A percentile compares a stretch with the other conserved stretches of the same genome.
Conservation (phyloP, 2,329 filamentous ascomycete genomes). For the Ploettnerulaceae sp. region DNA sequence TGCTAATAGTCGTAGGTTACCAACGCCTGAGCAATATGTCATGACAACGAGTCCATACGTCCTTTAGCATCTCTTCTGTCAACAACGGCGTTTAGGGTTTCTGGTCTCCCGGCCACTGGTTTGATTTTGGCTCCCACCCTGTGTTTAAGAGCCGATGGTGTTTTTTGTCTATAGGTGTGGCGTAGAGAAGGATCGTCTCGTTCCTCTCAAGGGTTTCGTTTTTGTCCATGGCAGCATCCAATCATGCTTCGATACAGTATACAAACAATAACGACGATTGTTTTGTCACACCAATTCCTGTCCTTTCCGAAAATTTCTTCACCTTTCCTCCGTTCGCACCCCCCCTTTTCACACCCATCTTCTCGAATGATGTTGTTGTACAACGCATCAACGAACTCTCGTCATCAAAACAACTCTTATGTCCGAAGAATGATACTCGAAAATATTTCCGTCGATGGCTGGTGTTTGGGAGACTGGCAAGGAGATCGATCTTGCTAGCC, state of each 20-base stretch:
- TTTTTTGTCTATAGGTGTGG: slow-evolving; percentile 34
- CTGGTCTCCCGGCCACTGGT: slow-evolving; percentile 23
- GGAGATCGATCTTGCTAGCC: slow-evolving; percentile 2
- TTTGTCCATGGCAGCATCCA: slow-evolving; percentile 21
- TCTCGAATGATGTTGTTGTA: background rate
- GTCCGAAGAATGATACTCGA: slow-evolving; percentile 4
- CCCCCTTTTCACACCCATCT: background rate
- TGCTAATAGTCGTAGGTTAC: slow-evolving; percentile 43
- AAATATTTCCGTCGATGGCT: background rate
- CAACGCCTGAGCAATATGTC: slow-evolving; percentile 48
- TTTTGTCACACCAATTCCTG: slow-evolving; percentile 29
- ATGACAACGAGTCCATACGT: slow-evolving; percentile 37
- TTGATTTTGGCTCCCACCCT: slow-evolving; percentile 24
- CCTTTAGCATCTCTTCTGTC: slow-evolving; percentile 29
- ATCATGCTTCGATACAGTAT: slow-evolving; percentile 7
- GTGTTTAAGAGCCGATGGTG: slow-evolving; percentile 28
- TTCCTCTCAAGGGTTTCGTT: slow-evolving; percentile 23
- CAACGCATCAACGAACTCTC: background rate
- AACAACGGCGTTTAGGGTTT: slow-evolving; percentile 31
- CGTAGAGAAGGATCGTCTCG: slow-evolving; percentile 29
- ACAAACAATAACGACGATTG: slow-evolving; percentile 22
- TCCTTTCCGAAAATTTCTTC: slow-evolving; percentile 29
- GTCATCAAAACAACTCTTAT: slow-evolving; percentile 1
- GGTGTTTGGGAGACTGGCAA: background rate
- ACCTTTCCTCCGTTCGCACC: background rate